Evolutionary conservation across 371 early-diverging fungal species (phyloP), one percentile per base, ranked within the genome.

Genomic region (Mucor saturninus): DNA sequence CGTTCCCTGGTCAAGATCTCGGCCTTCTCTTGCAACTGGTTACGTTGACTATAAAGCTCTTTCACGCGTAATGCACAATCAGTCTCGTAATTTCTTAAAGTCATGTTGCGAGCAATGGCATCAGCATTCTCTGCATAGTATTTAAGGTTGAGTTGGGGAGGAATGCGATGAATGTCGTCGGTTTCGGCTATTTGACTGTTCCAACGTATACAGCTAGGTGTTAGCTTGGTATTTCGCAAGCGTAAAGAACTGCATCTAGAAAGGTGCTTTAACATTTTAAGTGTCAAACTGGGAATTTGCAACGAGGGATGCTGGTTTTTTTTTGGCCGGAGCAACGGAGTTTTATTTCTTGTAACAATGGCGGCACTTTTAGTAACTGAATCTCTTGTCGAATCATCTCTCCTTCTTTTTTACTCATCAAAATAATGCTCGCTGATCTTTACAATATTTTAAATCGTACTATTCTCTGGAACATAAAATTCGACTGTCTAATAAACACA

Each of bases 101-200:
- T 56, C 59, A 86, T 83, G 65, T 91, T 92, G 15, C 72, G 50
- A 4, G 79, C 70, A 14, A 91, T 68, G 0, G 54, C 26, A 13
- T 74, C 80, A 0, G 77, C 74, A 64, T 89, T 75, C 50, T 83
- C 79, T 8, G 82, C 78, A 59, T 89, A 79, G 62, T 74, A 58
- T 11, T 75, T 76, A 68, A 89, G 86, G 68, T 93, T 83, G 9
- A 90, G 79, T 15, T 82, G 83, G n/a, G 89, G 86, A 13, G 67
- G 64, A 26, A 74, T 71, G 38, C 70, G 58, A 43, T 69, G 69
- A 42, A 65, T 57, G 21, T 69, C 69, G 21, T 46, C 46, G 2
- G 21, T 21, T 10, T 52, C 54, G 0, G 57, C 61, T 35, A 21
- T 30, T 29, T 26, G 26, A 50, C 50, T 50, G 5, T 50, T 50